Evolutionary conservation across 2,329 filamentous ascomycete species (phyloP).

Genomic region (Fusarium albosuccineum): DNA sequence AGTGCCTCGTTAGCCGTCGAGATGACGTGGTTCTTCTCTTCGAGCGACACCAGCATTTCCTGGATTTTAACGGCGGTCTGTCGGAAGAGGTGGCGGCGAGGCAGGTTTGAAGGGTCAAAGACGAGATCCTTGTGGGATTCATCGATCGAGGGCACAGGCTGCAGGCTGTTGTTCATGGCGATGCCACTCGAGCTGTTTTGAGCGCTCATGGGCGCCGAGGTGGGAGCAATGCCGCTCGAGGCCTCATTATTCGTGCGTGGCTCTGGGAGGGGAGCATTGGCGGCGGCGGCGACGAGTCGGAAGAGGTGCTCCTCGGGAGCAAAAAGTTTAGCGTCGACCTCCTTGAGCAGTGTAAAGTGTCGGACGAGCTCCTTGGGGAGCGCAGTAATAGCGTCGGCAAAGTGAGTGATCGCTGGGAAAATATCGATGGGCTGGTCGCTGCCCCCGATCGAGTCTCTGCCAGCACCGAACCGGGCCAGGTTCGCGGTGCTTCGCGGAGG

Average conservation of each 20-base stretch:
- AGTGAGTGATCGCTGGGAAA: slow-evolving; percentile 77
- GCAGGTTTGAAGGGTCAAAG: slow-evolving; percentile 70
- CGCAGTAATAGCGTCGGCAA: slow-evolving; percentile 91
- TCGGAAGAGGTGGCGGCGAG: slow-evolving; percentile 80
- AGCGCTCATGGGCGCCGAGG: slow-evolving; percentile 63
- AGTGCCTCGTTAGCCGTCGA: slow-evolving; percentile 92
- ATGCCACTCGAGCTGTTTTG: slow-evolving; percentile 63
- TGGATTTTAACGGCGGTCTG: slow-evolving; percentile 83
- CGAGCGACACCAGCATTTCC: slow-evolving; percentile 88
- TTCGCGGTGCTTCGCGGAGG: slow-evolving; percentile 68
- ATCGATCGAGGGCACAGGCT: slow-evolving; percentile 57
- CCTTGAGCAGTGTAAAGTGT: slow-evolving; percentile 95
- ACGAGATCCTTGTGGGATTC: slow-evolving; percentile 59
- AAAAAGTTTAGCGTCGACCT: slow-evolving; percentile 97
- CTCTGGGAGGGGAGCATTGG: slow-evolving; percentile 64
- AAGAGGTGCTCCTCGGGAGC: slow-evolving; percentile 86
- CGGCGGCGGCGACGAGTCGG: slow-evolving; percentile 76
- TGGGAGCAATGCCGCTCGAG: slow-evolving; percentile 56
- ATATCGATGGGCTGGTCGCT: slow-evolving; percentile 74
- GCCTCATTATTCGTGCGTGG: slow-evolving; percentile 60
- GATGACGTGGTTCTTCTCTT: slow-evolving; percentile 98
- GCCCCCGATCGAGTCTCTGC: slow-evolving; percentile 61
- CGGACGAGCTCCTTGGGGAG: slow-evolving; percentile 95
- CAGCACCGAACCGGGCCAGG: slow-evolving; percentile 57
- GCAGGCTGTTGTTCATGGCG: slow-evolving; percentile 52